phyloP scores from a whole-genome alignment of 352 stramenopile species.

The Globisporangium nagaii region DNA sequence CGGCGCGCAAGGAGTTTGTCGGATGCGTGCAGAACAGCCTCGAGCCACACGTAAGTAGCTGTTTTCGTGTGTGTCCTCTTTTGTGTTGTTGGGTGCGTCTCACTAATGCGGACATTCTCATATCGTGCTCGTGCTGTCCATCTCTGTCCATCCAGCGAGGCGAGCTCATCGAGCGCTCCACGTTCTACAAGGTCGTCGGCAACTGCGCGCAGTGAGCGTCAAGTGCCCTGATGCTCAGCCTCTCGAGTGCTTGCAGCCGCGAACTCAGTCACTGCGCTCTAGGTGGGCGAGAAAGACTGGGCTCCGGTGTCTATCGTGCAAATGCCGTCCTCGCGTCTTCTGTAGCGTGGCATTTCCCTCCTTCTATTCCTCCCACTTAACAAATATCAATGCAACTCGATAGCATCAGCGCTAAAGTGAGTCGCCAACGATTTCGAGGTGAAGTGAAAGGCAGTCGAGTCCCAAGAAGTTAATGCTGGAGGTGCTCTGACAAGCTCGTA shows the following conservation, averaged over 20 bases:
- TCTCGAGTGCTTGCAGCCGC: too few relatives aligned
- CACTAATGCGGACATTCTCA: neutral
- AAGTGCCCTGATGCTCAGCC: too few relatives aligned
- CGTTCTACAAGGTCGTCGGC: constrained; percentile 1
- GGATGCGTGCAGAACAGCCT: constrained; percentile 19
- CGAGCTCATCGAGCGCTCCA: neutral
- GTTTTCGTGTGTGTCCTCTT: neutral
- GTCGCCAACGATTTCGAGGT: too few relatives aligned
- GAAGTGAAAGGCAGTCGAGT: too few relatives aligned
- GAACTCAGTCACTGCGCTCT: too few relatives aligned
- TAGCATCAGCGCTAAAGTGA: too few relatives aligned
- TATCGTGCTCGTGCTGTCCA: neutral
- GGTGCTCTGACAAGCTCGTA: too few relatives aligned
- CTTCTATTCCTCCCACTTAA: neutral
- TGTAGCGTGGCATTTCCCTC: neutral
- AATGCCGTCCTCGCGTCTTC: neutral
- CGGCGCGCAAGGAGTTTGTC: constrained; percentile 16
- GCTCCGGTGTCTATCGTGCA: neutral
- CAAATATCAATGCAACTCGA: too few relatives aligned
- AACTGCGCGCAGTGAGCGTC: neutral
- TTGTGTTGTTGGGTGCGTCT: neutral
- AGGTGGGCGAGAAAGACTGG: too few relatives aligned
- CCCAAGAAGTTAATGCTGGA: too few relatives aligned
- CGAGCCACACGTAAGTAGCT: constrained; percentile 10
- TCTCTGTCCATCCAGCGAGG: neutral